Conservation (phyloP, 345 rosid species). For the Corchorus capsularis region DNA sequence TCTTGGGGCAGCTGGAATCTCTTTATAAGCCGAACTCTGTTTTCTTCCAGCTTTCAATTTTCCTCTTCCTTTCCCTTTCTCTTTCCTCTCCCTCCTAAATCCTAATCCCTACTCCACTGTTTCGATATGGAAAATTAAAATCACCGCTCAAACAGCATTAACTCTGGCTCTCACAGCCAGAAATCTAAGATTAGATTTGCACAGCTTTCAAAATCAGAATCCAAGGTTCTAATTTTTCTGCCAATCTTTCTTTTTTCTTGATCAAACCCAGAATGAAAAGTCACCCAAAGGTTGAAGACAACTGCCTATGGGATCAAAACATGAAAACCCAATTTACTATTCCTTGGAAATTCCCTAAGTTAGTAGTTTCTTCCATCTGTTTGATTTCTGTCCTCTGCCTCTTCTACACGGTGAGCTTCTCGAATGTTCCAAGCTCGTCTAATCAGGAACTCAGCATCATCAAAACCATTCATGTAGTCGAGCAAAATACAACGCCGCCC, state of each 20-base stretch:
- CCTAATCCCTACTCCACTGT: neutral
- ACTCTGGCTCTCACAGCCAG: neutral
- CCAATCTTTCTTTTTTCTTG: neutral
- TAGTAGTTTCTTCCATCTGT: constrained; percentile 27
- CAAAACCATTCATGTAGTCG: neutral
- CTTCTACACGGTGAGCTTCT: constrained; percentile 30
- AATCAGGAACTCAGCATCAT: constrained; percentile 15
- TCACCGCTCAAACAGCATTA: neutral
- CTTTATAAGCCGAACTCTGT: neutral
- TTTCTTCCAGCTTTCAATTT: neutral
- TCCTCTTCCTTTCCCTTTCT: neutral
- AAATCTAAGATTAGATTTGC: neutral
- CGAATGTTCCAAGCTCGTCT: neutral
- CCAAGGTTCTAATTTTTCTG: neutral
- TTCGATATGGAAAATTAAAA: neutral
- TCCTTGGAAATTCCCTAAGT: constrained; percentile 14
- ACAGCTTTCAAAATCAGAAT: neutral
- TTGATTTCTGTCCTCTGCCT: constrained; percentile 26
- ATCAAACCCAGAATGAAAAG: constrained; percentile 5
- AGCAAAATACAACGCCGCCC: neutral
- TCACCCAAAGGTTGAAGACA: constrained; percentile 20
- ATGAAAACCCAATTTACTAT: constrained; percentile 20
- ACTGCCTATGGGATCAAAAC: constrained; percentile 4
- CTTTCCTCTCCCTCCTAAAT: neutral
- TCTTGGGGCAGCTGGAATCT: neutral